Conservation (phyloP, 257 asterid species). For the Anisodus tanguticus region DNA sequence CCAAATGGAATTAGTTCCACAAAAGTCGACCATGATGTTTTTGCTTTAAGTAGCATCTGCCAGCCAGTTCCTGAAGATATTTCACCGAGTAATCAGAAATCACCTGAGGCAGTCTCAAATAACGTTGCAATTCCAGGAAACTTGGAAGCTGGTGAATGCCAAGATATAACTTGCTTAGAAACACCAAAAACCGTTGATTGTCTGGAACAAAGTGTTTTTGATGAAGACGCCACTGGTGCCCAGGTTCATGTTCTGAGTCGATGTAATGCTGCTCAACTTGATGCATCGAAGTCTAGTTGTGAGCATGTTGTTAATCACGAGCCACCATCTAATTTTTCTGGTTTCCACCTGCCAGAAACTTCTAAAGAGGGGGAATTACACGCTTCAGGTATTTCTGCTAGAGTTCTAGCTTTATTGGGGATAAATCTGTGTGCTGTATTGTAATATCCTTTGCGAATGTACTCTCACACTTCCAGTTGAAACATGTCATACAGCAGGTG, state of each 20-base stretch:
- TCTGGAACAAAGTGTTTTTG: slow-evolving; percentile 43
- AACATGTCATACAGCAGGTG: slow-evolving; percentile 37
- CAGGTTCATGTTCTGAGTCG: slow-evolving; percentile 55
- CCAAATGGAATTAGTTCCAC: slow-evolving; percentile 41
- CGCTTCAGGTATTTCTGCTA: slow-evolving; percentile 33
- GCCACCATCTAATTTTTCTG: slow-evolving; percentile 44
- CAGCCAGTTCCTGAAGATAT: slow-evolving; percentile 44
- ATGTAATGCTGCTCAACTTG: slow-evolving; percentile 57
- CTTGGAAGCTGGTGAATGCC: slow-evolving; percentile 47
- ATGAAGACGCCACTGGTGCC: slow-evolving; percentile 41
- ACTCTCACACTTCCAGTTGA: slow-evolving; percentile 46
- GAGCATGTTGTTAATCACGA: slow-evolving; percentile 44
- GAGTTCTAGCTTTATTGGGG: slow-evolving; percentile 58
- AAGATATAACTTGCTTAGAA: slow-evolving; percentile 41
- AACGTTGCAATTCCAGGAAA: slow-evolving; percentile 33
- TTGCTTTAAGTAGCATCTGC: slow-evolving; percentile 43
- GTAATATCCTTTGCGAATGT: slow-evolving; percentile 20
- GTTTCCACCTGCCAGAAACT: slow-evolving; percentile 37
- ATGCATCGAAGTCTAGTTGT: slow-evolving; percentile 39
- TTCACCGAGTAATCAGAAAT: slow-evolving; percentile 37
- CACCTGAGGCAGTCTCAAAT: slow-evolving; percentile 40
- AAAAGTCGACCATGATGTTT: slow-evolving; percentile 41
- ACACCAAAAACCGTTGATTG: slow-evolving; percentile 40
- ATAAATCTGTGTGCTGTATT: slow-evolving; percentile 2
- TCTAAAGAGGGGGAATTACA: slow-evolving; percentile 48